Base-by-base conservation (phyloP, 257 asterid species). In the Dorcoceras hygrometricum region DNA sequence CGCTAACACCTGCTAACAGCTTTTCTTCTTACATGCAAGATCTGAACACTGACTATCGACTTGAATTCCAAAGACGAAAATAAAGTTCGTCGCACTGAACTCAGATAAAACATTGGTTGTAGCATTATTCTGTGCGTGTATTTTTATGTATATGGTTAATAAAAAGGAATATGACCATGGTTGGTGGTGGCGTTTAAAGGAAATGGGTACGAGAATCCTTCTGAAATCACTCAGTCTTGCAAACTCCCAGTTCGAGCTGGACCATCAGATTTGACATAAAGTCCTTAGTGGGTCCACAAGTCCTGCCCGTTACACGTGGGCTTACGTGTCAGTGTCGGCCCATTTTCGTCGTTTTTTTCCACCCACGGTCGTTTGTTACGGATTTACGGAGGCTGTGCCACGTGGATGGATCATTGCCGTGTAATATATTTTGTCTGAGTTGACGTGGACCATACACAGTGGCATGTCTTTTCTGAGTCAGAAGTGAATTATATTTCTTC, bases 191-290 rank as follows among this genome's bases (percentile, higher is more conserved):
- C 23, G 51, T 58, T 67, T 32, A 58, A 79, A 69, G 24, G 60
- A 75, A 71, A 75, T 67, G 73, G 57, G 88, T 85, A 80, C 86
- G 88, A 82, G 86, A 85, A 82, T 83, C 71, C 79, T 63, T 71
- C 83, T 80, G 81, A 71, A 66, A 63, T 72, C 77, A 74, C 69
- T 68, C 34, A 62, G 75, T 75, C 75, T 43, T 61, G 65, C 31
- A 69, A 75, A 67, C 56, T 6, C 20, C 48, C 72, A 74, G 72
- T 69, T 19, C 60, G 81, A 77, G 53, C 79, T 72, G 80, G 71
- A 62, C 76, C 71, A 59, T 72, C 69, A n/a, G 72, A 76, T 71
- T 84, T 73, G 85, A 84, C 84, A 65, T 75, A 81, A 84, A 79
- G 87, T 32, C 28, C 1, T 1, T 19, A 0, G 63, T 67, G 85